Percentiles rank a stretch among this genome's conserved stretches.
Conservation (phyloP, 2,329 filamentous ascomycete species). For the Aspergillus ibericus region DNA sequence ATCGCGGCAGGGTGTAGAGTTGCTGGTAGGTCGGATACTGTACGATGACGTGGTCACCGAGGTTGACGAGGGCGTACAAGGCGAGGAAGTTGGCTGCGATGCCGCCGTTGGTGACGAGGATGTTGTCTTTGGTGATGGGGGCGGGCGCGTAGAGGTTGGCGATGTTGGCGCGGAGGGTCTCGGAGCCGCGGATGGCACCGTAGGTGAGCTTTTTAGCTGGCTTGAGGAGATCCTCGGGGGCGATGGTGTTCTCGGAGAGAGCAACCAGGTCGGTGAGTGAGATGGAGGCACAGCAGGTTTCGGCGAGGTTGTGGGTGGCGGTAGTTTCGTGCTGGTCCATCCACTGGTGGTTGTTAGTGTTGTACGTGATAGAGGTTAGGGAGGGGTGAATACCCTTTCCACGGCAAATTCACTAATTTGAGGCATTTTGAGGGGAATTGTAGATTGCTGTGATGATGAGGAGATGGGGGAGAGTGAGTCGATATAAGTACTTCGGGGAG, state of each 20-base stretch:
- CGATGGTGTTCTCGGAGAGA: conserved; percentile 43
- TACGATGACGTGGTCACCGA: conserved; percentile 80
- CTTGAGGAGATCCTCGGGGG: too few species aligned
- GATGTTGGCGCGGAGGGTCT: conserved; percentile 29
- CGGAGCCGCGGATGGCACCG: conserved; percentile 27
- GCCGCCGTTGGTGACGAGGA: conserved; percentile 76
- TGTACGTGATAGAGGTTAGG: not conserved
- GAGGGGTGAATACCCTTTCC: conserved; percentile 14
- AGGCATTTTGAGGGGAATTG: conserved; percentile 16
- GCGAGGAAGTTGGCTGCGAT: conserved; percentile 79
- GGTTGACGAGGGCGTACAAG: conserved; percentile 69
- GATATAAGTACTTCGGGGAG: not conserved
- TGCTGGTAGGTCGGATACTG: conserved; percentile 87
- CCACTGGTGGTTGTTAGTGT: conserved; percentile 45
- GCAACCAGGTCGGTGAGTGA: conserved; percentile 66
- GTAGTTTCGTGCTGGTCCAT: conserved; percentile 56
- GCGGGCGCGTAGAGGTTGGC: conserved; percentile 40
- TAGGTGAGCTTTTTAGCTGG: conserved; percentile 23
- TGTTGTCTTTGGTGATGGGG: conserved; percentile 58
- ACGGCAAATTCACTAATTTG: conserved; percentile 22
- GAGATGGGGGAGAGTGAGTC: too few species aligned
- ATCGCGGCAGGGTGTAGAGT: conserved; percentile 71
- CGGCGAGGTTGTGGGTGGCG: conserved; percentile 68
- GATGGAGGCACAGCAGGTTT: conserved; percentile 75
- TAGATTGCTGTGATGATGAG: not conserved